Evolutionary conservation across 2,329 filamentous ascomycete genomes (phyloP), one percentile per base, ranked within the genome.

Genomic region (Arachnomyces sp.): DNA sequence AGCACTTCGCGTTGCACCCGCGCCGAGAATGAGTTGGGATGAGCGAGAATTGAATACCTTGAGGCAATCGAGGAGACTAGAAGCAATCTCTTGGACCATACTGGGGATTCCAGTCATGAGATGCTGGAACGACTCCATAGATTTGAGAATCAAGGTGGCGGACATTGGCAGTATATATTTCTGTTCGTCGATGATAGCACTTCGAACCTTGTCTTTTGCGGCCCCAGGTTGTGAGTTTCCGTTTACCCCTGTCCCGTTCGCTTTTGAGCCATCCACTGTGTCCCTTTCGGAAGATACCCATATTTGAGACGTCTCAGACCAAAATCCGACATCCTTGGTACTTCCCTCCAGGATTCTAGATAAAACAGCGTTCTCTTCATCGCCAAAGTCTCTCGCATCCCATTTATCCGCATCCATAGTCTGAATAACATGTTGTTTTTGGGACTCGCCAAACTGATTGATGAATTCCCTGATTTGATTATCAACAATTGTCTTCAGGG

Each of bases 31-130:
- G 43, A 98, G 76, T 59, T 98, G 92, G n/a, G 85, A 93, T 43
- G 89, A 89, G 14, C 92, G 83, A 2, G 88, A 95, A 62, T 98
- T 95, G 73, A 96, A 98, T 3, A 94, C 74, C 49, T 92, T 86
- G 11, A 96, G 73, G 56, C 93, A 94, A 15, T 92, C 82, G 31
- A 95, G 71, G 8, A 98, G 75, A 1, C 81, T 82, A 2, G 77
- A 71, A 0, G 86, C 84, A 39, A 95, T 82, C 43, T 95, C 88
- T 2, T 81, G 73, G 1, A 87, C 85, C 78, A 95, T 89, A 45
- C 84, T 90, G 1, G 92, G 90, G 42, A 96, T 90, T 25, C 82
- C 82, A 4, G 85, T 75, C 42, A 90, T 82, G 3, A 98, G 75
- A 46, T 85, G 84, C 48, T 95, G 73, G 61, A 94, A 94, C 12